These are phyloP conservation scores for Cercospora zeina DNA, from an alignment of 2,329 filamentous ascomycete species.

Conservation along the genomic window DNA sequence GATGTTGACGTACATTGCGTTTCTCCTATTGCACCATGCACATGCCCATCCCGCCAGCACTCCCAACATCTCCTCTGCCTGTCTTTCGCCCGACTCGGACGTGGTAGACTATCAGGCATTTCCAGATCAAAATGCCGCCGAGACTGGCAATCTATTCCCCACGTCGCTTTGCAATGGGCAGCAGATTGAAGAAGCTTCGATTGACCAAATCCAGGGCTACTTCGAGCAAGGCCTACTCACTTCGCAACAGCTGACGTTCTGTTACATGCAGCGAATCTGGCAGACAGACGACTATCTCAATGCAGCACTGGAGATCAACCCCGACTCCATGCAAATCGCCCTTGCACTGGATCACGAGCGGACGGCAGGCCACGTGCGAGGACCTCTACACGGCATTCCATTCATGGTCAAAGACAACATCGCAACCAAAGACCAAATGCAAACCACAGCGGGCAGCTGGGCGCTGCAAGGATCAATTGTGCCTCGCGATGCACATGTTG, in stretches of 20 bases:
- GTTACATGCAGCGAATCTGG: slow-evolving; percentile 61
- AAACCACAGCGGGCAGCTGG: slow-evolving; percentile 72
- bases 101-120: slow-evolving; percentile 2
- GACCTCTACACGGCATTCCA: slow-evolving; percentile 72
- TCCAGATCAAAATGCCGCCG: background rate
- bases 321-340: slow-evolving; percentile 65
- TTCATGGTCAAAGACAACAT: slow-evolving; percentile 76
- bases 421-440: slow-evolving; percentile 66
- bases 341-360: slow-evolving; percentile 62
- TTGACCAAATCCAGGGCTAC: slow-evolving; percentile 64
- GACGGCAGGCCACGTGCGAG: slow-evolving; percentile 55
- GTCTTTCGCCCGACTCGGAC: background rate
- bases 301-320: slow-evolving; percentile 64
- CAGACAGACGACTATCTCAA: slow-evolving; percentile 67
- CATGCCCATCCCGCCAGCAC: background rate
- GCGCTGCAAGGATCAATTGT: slow-evolving; percentile 66
- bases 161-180: slow-evolving; percentile 64
- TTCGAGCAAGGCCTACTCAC: slow-evolving; percentile 59
- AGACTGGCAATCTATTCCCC: slow-evolving; percentile 49
- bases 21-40: background rate
- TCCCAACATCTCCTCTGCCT: background rate
- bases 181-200: slow-evolving; percentile 66
- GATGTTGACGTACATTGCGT: background rate
- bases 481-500: slow-evolving; percentile 67
- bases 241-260: slow-evolving; percentile 59